Evolutionary conservation across 2,329 filamentous ascomycete species (phyloP).

Genomic region (Ceratocystis cacaofunesta): DNA sequence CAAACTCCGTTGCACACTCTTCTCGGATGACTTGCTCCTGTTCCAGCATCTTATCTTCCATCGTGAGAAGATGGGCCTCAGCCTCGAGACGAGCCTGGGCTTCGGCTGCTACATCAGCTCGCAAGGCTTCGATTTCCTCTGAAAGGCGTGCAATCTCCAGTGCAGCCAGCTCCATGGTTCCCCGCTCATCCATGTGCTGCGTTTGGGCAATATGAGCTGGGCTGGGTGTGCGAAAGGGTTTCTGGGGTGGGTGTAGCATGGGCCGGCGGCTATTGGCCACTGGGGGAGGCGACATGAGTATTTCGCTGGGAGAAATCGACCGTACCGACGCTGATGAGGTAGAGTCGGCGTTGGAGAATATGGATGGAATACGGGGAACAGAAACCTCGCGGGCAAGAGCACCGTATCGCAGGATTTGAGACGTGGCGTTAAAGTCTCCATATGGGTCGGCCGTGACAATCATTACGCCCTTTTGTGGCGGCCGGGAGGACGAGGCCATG

Average conservation of each 20-base stretch:
- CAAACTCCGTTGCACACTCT: constrained; percentile 78
- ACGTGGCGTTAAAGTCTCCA: constrained; percentile 93
- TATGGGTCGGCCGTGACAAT: constrained; percentile 86
- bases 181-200: constrained; percentile 34
- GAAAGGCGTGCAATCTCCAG: constrained; percentile 67
- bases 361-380: constrained; percentile 72
- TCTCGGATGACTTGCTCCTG: constrained; percentile 77
- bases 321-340: constrained; percentile 8
- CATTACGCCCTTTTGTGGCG: constrained; percentile 83
- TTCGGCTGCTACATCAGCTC: constrained; percentile 55
- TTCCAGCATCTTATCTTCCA: constrained; percentile 49
- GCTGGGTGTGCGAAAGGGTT: constrained; percentile 8
- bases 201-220: constrained; percentile 20
- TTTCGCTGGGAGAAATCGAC: constrained; percentile 4
- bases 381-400: constrained; percentile 86
- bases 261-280: constrained; percentile 1
- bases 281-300: constrained; percentile 4
- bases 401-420: constrained; percentile 87
- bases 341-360: constrained; percentile 31
- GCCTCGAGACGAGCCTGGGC: constrained; percentile 53
- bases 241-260: constrained; percentile 1
- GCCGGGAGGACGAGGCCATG: constrained; percentile 32
- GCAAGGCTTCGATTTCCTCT: constrained; percentile 62
- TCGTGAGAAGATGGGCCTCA: constrained; percentile 56
- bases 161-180: constrained; percentile 70